A percentile compares a stretch with the other conserved stretches of the same genome.
phyloP scores from a whole-genome alignment of 495 filamentous ascomycete genomes.

The Neurospora sp. region DNA sequence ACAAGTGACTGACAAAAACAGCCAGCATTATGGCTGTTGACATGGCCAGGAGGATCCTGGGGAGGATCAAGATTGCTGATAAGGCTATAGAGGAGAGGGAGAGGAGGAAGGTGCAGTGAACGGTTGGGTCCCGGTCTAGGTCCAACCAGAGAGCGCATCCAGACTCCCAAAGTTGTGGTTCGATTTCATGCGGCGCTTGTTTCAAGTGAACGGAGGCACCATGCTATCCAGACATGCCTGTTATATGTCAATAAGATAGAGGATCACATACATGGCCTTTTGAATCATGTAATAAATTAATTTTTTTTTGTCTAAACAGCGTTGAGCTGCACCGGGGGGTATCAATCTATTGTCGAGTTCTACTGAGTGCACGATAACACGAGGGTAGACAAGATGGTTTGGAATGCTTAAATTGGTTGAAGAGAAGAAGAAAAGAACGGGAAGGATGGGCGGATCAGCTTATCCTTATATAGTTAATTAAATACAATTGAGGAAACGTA shows the following conservation, averaged over 20 bases:
- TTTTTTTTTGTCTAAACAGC: neutral
- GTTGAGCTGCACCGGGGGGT: neutral
- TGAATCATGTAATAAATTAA: neutral
- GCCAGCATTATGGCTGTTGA: slow-evolving; percentile 30
- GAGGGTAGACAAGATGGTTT: too few species aligned
- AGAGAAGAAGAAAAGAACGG: too few species aligned
- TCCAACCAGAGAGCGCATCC: neutral
- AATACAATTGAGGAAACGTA: too few species aligned
- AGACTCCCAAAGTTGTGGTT: neutral
- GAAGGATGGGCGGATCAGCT: too few species aligned
- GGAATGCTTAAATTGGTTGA: too few species aligned
- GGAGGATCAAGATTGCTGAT: slow-evolving; percentile 26
- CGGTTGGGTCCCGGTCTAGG: neutral
- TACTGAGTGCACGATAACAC: too few species aligned
- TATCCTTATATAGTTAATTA: too few species aligned
- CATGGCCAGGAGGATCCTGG: slow-evolving; percentile 30
- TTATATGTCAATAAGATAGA: neutral
- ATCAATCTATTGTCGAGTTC: too few species aligned
- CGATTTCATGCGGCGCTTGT: neutral
- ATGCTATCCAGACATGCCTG: neutral
- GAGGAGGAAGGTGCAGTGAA: slow-evolving; percentile 26
- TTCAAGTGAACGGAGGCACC: neutral
- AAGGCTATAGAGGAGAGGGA: slow-evolving; percentile 24
- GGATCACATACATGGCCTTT: neutral
- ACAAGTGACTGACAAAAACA: slow-evolving; percentile 3